Evolutionary conservation across 495 filamentous ascomycete genomes (phyloP).

Genomic region (Aspergillus diversus): DNA sequence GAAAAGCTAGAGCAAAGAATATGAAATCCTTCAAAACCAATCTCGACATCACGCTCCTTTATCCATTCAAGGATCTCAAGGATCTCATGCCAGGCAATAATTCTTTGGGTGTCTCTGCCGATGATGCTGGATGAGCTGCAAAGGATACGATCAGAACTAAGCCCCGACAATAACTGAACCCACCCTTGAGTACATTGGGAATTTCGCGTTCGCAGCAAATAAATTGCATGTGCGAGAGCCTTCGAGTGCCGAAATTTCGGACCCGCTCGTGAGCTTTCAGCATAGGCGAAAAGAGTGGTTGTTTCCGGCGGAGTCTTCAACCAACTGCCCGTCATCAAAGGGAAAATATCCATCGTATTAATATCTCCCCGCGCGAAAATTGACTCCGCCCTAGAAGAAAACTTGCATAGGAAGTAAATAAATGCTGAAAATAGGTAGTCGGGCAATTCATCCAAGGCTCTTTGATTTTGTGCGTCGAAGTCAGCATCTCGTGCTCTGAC

Average conservation of each 20-base stretch:
- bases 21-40: conserved; percentile 48
- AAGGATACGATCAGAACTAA: conserved; percentile 29
- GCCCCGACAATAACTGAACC: conserved; percentile 38
- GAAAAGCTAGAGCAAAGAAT: conserved; percentile 50
- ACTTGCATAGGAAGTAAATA: conserved; percentile 49
- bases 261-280: conserved; percentile 14
- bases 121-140: conserved; percentile 19
- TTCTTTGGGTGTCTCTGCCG: conserved; percentile 32
- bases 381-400: conserved; percentile 22
- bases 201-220: conserved; percentile 40
- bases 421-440: conserved; percentile 52
- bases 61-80: conserved; percentile 42
- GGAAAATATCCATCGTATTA: conserved; percentile 36
- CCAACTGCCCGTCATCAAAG: conserved; percentile 27
- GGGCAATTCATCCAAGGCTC: conserved; percentile 37
- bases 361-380: conserved; percentile 26
- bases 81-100: conserved; percentile 49
- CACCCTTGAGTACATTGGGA: conserved; percentile 43
- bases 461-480: conserved; percentile 21
- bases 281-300: conserved; percentile 29
- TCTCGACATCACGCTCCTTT: conserved; percentile 39
- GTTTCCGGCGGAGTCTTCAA: conserved; percentile 10
- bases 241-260: conserved; percentile 30
- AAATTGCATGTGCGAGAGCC: conserved; percentile 47
- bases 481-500: conserved; percentile 25